Base-by-base conservation (phyloP, 176 grass and related monocot species). In the Calamus simplicifolius region DNA sequence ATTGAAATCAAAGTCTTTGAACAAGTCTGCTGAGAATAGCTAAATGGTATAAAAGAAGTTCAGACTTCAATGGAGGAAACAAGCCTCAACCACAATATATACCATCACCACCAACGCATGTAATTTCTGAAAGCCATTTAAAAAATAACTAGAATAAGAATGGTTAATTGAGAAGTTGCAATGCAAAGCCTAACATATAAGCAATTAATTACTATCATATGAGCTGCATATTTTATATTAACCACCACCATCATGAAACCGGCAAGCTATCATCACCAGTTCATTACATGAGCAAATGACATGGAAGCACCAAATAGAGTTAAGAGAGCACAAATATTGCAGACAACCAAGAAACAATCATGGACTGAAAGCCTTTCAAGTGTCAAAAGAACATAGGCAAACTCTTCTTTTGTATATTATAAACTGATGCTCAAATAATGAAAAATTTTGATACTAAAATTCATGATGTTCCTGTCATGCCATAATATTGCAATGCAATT, bases 1-100 rank as follows among this genome's bases (percentile, higher is more conserved):
- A 23, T 23, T 23, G 1, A 23, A 0, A 23, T 23, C 21, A 23
- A 23, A 23, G 0, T 23, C 21, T 23, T 23, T 23, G 21, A 23
- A 23, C 21, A 23, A 23, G 21, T 23, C 21, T 23, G 21, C 18
- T 58, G 14, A 4, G 26, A 21, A 25, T 21, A 25, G 23, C 15
- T 7, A 58, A 25, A 58, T 26, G 23, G 26, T 26, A 27, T 27
- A n/a, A 58, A 8, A 13, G 56, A 21, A 58, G 14, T 27, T 19
- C 27, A 25, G 50, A 17, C 50, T 52, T 4, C 18, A 17, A 66
- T 51, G 50, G 54, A 29, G 29, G 54, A 68, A 73, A 7, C 4
- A 69, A 61, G 90, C 91, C 92, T 97, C 92, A 67, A 91, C 91
- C 35, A 97, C 84, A 80, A 97, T 88, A n/a, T n/a, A n/a, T n/a